phyloP scores from a whole-genome alignment of 306 rosid species.

The Mimosa pudica region DNA sequence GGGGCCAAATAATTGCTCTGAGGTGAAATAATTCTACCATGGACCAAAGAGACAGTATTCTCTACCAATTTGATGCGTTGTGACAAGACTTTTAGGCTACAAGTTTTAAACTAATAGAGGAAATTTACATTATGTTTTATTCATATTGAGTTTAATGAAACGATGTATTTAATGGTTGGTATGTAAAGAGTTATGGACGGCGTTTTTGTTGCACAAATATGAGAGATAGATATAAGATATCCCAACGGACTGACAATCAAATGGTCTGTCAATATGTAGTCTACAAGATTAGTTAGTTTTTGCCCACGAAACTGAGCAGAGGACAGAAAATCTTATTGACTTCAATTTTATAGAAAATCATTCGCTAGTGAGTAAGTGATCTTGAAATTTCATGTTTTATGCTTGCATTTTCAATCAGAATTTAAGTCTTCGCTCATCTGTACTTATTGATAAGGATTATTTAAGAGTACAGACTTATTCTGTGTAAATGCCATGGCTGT shows the following conservation, averaged over 20 bases:
- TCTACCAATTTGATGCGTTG: slow-evolving; percentile 15
- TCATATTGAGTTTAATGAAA: slow-evolving; percentile 18
- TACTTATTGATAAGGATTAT: too few relatives aligned
- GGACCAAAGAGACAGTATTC: not conserved
- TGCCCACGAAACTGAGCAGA: slow-evolving; percentile 1
- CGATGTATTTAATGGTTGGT: slow-evolving; percentile 24
- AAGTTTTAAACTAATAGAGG: not conserved
- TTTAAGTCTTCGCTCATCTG: not conserved
- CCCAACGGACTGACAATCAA: slow-evolving; percentile 19
- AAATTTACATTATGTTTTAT: slow-evolving; percentile 5
- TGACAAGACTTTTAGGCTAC: slow-evolving; percentile 21
- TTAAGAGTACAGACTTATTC: too few relatives aligned
- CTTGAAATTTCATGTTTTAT: not conserved
- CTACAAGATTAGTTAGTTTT: not conserved
- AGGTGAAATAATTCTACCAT: slow-evolving; percentile 57
- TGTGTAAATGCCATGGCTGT: too few relatives aligned
- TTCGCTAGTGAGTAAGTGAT: not conserved
- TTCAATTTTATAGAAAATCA: not conserved
- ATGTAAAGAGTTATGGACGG: slow-evolving; percentile 29
- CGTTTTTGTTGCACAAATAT: slow-evolving; percentile 19
- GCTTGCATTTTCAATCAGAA: not conserved
- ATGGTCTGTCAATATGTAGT: slow-evolving; percentile 26
- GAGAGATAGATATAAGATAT: not conserved
- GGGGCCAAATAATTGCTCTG: slow-evolving; percentile 81
- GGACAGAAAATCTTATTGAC: not conserved